These are phyloP conservation scores for Cyclocybe aegerita DNA, from an alignment of 768 basidiomycete genomes.

Conservation along the genomic window DNA sequence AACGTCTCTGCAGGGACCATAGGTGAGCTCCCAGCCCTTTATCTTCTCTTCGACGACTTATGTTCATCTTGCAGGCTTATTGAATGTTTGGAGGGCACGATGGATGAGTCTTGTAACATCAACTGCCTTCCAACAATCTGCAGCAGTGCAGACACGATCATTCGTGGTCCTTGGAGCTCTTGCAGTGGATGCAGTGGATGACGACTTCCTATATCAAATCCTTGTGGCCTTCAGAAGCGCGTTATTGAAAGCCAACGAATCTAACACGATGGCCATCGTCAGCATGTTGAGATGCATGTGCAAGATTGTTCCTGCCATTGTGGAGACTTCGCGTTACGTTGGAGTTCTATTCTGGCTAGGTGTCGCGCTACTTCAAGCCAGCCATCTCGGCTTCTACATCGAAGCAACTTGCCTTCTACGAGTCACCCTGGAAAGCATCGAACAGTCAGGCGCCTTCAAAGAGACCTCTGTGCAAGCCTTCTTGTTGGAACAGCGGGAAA, in stretches of 20 bases:
- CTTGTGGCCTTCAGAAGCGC: slow-evolving; percentile 82
- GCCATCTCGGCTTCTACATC: slow-evolving; percentile 66
- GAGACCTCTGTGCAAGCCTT: slow-evolving; percentile 50
- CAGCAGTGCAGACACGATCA: slow-evolving; percentile 84
- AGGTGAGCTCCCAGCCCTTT: slow-evolving; percentile 44
- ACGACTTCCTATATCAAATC: slow-evolving; percentile 92
- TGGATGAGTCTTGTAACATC: slow-evolving; percentile 92
- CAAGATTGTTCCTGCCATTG: slow-evolving; percentile 71
- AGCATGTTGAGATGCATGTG: slow-evolving; percentile 89
- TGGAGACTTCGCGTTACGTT: slow-evolving; percentile 69
- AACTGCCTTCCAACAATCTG: slow-evolving; percentile 87
- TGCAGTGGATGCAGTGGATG: slow-evolving; percentile 84
- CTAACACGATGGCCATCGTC: slow-evolving; percentile 69
- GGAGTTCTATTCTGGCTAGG: slow-evolving; percentile 84
- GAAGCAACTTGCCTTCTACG: slow-evolving; percentile 71
- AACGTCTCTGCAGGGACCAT: slow-evolving; percentile 63
- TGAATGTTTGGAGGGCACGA: slow-evolving; percentile 89
- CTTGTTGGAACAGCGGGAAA: slow-evolving; percentile 62
- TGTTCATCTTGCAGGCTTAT: slow-evolving; percentile 47
- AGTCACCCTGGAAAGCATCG: slow-evolving; percentile 64
- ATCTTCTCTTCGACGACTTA: not conserved
- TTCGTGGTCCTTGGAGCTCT: slow-evolving; percentile 83
- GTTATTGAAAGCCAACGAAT: slow-evolving; percentile 63
- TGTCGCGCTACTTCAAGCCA: slow-evolving; percentile 78
- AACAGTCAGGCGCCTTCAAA: slow-evolving; percentile 57